phyloP scores from a whole-genome alignment of 805 yeast genomes.

The Yamadazyma paraphyllophila region DNA sequence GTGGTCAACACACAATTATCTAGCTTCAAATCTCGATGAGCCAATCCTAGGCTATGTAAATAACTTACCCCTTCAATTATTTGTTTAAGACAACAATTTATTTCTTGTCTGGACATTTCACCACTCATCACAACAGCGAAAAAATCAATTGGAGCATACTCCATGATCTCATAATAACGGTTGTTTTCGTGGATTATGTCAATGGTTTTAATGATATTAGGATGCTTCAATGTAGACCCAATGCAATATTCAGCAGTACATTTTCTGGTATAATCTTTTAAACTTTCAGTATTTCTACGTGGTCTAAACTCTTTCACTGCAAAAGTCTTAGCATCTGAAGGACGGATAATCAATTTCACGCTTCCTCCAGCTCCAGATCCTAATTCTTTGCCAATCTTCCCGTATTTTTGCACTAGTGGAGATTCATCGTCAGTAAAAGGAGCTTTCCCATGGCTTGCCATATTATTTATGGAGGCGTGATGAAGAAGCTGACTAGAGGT shows the following conservation, averaged over 20 bases:
- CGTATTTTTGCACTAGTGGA: constrained; percentile 74
- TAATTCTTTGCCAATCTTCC: constrained; percentile 77
- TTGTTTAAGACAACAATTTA: constrained; percentile 88
- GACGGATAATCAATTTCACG: constrained; percentile 70
- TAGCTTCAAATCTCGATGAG: constrained; percentile 87
- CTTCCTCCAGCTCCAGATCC: constrained; percentile 97
- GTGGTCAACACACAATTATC: constrained; percentile 88
- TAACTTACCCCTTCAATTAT: constrained; percentile 77
- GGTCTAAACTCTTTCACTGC: constrained; percentile 93
- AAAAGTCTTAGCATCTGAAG: constrained; percentile 66
- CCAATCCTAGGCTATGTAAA: constrained; percentile 79
- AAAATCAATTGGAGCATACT: constrained; percentile 87
- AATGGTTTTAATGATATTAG: constrained; percentile 86
- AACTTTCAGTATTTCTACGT: constrained; percentile 67
- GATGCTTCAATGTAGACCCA: constrained; percentile 85
- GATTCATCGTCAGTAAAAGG: constrained; percentile 34
- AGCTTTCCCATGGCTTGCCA: constrained; percentile 26
- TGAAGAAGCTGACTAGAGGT: constrained; percentile 37
- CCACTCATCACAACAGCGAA: constrained; percentile 95
- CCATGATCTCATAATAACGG: constrained; percentile 87
- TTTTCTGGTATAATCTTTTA: constrained; percentile 85
- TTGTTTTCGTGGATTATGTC: constrained; percentile 90
- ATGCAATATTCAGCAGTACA: constrained; percentile 94
- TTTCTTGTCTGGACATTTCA: constrained; percentile 76
- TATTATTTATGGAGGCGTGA: constrained; percentile 34